A percentile compares a stretch with the other conserved stretches of the same genome.
phyloP scores from a whole-genome alignment of 768 basidiomycete genomes.

The Gautieria morchelliformis region DNA sequence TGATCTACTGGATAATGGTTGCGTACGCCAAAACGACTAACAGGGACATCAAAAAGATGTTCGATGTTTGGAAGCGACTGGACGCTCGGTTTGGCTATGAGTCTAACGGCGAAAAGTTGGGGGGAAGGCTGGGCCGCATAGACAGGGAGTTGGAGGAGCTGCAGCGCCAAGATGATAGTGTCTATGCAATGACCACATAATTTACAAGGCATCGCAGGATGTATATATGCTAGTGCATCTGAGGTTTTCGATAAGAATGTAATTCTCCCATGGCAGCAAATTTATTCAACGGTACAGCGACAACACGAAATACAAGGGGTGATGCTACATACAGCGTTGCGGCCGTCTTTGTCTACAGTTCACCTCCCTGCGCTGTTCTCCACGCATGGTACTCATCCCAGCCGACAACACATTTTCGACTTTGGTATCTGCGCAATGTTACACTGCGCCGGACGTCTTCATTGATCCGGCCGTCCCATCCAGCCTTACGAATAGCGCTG shows the following conservation, averaged over 20 bases:
- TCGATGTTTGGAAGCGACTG: slow-evolving; percentile 46
- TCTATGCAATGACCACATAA: no score
- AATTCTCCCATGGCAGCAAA: background rate
- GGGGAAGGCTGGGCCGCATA: slow-evolving; percentile 36
- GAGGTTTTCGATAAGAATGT: background rate
- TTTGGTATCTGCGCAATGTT: slow-evolving; percentile 76
- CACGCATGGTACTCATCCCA: slow-evolving; percentile 77
- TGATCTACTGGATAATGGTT: slow-evolving; percentile 58
- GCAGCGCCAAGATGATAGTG: background rate
- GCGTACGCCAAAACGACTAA: slow-evolving; percentile 56
- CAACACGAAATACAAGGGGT: background rate
- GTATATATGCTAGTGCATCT: background rate
- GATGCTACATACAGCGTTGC: background rate
- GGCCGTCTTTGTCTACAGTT: slow-evolving; percentile 14
- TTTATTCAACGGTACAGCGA: background rate
- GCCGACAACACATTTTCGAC: slow-evolving; percentile 50
- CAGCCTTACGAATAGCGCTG: slow-evolving; percentile 89
- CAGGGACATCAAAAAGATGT: slow-evolving; percentile 38
- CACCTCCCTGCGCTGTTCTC: slow-evolving; percentile 43
- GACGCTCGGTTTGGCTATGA: slow-evolving; percentile 41
- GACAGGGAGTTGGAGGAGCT: slow-evolving; percentile 29
- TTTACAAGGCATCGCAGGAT: no score
- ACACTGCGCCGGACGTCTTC: slow-evolving; percentile 73
- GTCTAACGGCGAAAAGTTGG: slow-evolving; percentile 18
- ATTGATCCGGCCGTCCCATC: slow-evolving; percentile 73